These are phyloP conservation scores for Fusarium chaquense DNA, from an alignment of 2,329 filamentous ascomycete genomes.

Conservation along the genomic window DNA sequence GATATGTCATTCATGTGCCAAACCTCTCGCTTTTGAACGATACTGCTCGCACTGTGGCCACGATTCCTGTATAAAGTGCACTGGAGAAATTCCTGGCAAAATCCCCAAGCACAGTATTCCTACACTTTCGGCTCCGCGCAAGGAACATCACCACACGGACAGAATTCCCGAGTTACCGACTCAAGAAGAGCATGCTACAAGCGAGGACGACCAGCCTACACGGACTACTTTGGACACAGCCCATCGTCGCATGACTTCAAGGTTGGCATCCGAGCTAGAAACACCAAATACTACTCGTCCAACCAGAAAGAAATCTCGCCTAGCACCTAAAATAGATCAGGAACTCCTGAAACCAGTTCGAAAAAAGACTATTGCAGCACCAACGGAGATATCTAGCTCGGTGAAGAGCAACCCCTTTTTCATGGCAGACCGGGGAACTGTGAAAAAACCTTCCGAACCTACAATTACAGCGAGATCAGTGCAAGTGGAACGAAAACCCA, in stretches of 20 bases:
- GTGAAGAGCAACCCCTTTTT: slow-evolving; percentile 52
- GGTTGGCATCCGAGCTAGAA: slow-evolving; percentile 25
- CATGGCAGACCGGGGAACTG: slow-evolving; percentile 47
- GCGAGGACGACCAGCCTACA: slow-evolving; percentile 14
- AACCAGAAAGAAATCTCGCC: slow-evolving; percentile 18
- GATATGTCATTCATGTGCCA: slow-evolving; percentile 64
- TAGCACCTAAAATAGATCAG: slow-evolving; percentile 6
- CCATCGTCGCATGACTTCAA: slow-evolving; percentile 15
- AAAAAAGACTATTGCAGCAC: slow-evolving; percentile 25
- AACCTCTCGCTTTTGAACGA: slow-evolving; percentile 53
- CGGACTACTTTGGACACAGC: slow-evolving; percentile 8
- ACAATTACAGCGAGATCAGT: slow-evolving; percentile 37
- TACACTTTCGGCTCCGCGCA: slow-evolving; percentile 3
- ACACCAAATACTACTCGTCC: slow-evolving; percentile 20
- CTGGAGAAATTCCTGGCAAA: slow-evolving; percentile 50
- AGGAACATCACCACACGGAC: slow-evolving; percentile 10
- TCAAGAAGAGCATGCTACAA: neutral
- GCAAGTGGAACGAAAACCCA: slow-evolving; percentile 35
- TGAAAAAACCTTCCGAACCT: slow-evolving; percentile 39
- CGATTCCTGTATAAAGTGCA: slow-evolving; percentile 62
- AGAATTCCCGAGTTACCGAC: slow-evolving; percentile 5
- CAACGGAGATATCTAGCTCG: slow-evolving; percentile 21
- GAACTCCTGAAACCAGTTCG: slow-evolving; percentile 12
- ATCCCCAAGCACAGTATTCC: slow-evolving; percentile 2
- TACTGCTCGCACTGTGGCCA: slow-evolving; percentile 65